Evolutionary conservation across 2,329 filamentous ascomycete species (phyloP).

Genomic region (Graphilbum ipis-grandicollis): DNA sequence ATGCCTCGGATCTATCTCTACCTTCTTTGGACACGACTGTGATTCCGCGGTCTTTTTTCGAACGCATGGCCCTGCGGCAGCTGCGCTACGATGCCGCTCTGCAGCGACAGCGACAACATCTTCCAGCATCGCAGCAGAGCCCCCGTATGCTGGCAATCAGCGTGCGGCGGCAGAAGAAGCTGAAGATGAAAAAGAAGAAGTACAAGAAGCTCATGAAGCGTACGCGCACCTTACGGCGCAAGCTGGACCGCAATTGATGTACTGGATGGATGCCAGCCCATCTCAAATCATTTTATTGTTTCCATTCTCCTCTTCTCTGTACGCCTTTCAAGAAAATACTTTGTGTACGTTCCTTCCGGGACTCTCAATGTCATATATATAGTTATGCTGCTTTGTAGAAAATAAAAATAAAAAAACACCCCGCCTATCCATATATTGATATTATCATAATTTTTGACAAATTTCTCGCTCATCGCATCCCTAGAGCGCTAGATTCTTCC

Average conservation of each 20-base stretch:
- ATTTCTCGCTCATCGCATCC: no score
- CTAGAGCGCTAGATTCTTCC: slow-evolving; percentile 3
- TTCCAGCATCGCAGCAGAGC: not conserved
- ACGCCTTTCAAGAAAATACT: no score
- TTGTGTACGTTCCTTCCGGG: no score
- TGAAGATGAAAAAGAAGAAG: slow-evolving; percentile 99
- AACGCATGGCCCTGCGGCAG: slow-evolving; percentile 51
- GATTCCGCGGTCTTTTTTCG: slow-evolving; percentile 40
- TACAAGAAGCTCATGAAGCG: slow-evolving; percentile 98
- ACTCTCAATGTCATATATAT: no score
- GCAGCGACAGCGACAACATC: slow-evolving; percentile 20
- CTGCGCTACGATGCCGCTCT: slow-evolving; percentile 35
- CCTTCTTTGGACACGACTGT: not conserved
- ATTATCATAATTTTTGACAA: no score
- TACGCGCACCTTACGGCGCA: slow-evolving; percentile 75
- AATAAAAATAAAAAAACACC: no score
- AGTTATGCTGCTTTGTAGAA: no score
- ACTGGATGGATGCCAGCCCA: no score
- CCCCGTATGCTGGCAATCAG: slow-evolving; percentile 63
- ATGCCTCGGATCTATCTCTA: not conserved
- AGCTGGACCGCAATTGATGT: slow-evolving; percentile 28
- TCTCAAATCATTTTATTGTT: no score
- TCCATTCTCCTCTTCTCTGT: no score
- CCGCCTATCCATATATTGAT: no score
- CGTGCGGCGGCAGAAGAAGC: slow-evolving; percentile 77